These are phyloP conservation scores for Boechera stricta DNA, from an alignment of 345 rosid species.

Conservation along the genomic window DNA sequence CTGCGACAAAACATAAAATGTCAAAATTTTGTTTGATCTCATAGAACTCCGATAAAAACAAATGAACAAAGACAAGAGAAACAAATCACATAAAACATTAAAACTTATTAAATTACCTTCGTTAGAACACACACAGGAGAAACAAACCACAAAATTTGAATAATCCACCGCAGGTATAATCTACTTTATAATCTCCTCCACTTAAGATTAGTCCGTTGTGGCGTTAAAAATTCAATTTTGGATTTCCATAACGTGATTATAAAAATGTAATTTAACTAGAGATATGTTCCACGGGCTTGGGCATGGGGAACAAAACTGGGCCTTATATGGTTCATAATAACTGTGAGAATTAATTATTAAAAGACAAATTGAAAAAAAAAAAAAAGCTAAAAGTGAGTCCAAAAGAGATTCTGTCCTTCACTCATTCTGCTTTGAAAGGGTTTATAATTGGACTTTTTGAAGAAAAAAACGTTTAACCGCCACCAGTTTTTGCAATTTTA, in stretches of 20 bases:
- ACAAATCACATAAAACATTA: neutral
- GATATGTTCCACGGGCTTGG: neutral
- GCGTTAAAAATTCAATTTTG: neutral
- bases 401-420: too few species aligned
- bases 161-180: neutral
- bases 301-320: neutral
- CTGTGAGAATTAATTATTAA: neutral
- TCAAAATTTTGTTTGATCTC: neutral
- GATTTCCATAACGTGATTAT: neutral
- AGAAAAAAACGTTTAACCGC: too few species aligned
- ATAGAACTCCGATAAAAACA: neutral
- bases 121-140: neutral
- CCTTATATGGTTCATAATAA: neutral
- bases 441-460: too few species aligned
- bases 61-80: constrained; percentile 1
- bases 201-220: neutral
- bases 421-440: too few species aligned
- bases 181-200: neutral
- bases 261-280: neutral
- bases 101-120: too few species aligned
- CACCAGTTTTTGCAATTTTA: too few species aligned
- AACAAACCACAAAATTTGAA: neutral
- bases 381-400: too few species aligned
- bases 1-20: neutral
- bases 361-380: too few species aligned